Percentiles rank a stretch among this genome's conserved stretches.
Evolutionary conservation across 2,329 filamentous ascomycete genomes (phyloP).

Genomic region (Sclerotinia spermophila): DNA sequence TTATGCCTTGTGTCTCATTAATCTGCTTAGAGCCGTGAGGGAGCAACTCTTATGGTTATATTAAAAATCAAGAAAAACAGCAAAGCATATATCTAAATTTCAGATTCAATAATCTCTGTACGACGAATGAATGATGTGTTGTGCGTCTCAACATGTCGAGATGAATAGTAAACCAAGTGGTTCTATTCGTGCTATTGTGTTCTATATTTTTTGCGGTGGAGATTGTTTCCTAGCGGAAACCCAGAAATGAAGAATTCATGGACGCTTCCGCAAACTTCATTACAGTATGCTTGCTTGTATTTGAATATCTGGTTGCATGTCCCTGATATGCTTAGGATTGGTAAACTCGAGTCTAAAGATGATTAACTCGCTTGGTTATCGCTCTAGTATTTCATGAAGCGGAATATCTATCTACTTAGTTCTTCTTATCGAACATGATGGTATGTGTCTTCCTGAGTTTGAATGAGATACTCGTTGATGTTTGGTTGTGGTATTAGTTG

Average conservation of each 20-base stretch:
- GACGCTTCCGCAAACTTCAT: too few species aligned
- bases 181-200: neutral
- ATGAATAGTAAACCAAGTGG: neutral
- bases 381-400: neutral
- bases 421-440: neutral
- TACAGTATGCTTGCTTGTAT: too few species aligned
- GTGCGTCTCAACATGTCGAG: neutral
- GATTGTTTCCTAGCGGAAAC: too few species aligned
- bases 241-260: too few species aligned
- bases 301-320: too few species aligned
- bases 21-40: neutral
- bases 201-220: neutral
- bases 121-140: too few species aligned
- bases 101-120: neutral
- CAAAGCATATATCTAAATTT: neutral
- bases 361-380: neutral
- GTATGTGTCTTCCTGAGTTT: neutral
- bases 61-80: neutral
- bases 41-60: too few species aligned
- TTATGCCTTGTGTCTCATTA: neutral
- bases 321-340: neutral
- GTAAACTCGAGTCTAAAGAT: neutral
- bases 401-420: neutral
- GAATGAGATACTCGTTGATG: neutral
- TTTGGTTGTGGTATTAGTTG: neutral